Evolutionary conservation across 2,329 filamentous ascomycete species (phyloP).

Genomic region (Trichoderma lentiforme): DNA sequence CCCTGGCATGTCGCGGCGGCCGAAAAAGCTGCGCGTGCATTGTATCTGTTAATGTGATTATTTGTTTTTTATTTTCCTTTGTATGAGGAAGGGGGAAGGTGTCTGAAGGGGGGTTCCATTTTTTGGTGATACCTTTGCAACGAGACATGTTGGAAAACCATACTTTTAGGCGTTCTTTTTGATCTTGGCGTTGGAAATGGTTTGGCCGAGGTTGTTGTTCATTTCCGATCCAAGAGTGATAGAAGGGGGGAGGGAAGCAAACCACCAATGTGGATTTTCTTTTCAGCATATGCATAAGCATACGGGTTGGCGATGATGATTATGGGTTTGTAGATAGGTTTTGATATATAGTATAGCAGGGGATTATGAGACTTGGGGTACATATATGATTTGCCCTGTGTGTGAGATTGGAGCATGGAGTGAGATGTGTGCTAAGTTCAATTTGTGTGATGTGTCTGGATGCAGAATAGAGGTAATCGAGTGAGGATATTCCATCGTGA

Average conservation of each 20-base stretch:
- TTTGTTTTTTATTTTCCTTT: neutral
- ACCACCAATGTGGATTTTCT: neutral
- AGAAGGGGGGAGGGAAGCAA: neutral
- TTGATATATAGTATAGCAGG: neutral
- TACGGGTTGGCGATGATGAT: neutral
- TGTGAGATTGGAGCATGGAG: neutral
- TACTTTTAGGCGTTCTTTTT: constrained; percentile 1
- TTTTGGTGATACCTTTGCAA: constrained; percentile 13
- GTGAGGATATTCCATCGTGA: neutral
- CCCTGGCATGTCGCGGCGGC: constrained; percentile 77
- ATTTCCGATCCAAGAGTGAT: neutral
- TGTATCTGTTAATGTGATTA: constrained; percentile 63
- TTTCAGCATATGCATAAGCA: constrained; percentile 7
- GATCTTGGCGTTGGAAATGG: constrained; percentile 12
- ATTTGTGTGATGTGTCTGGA: neutral
- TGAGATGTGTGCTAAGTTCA: neutral
- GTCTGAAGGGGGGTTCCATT: neutral
- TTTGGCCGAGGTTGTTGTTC: neutral
- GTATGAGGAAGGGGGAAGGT: neutral
- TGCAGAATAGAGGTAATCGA: neutral
- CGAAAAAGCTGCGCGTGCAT: constrained; percentile 62
- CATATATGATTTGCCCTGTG: neutral
- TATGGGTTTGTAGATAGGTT: constrained; percentile 2
- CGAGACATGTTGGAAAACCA: constrained; percentile 9
- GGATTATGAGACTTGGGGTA: neutral